Evolutionary conservation across 2,329 filamentous ascomycete species (phyloP), one percentile per base, ranked within the genome.

Genomic region (Aspergillus terreus): DNA sequence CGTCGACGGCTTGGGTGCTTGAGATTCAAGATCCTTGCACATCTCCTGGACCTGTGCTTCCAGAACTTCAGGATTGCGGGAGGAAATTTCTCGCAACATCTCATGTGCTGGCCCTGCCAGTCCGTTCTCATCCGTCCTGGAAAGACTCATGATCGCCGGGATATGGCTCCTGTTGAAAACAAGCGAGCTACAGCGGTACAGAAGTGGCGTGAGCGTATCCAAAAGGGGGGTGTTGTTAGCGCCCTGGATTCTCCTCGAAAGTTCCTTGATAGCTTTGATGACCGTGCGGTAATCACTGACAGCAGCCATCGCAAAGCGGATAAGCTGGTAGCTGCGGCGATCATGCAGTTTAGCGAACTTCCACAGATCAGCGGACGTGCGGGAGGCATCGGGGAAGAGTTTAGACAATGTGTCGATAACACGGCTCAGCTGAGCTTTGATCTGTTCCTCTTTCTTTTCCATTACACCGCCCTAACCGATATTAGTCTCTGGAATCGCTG

Each of bases 121-220:
- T 0, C 85, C 86, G 45, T 88, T 84, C 63, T 92, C 87, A 64
- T 96, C 87, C 9, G 84, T 92, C 63, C 90, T 86, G 10, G 92
- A 91, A 63, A 87, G 88, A 52, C 91, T 86, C 76, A 97, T 89
- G 56, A 97, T 92, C 0, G 90, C 85, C 3, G 92, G 85, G 15
- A 99, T 85, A 67, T 99, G 92, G 67, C 92, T 97, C 64, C 89
- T 86, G 74, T 96, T 99, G 75, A 95, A 96, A 58, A 96, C 82
- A 57, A 99, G 80, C 52, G 90, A 85, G 32, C 90, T 87, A 49
- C 86, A 86, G 41, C 90, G 85, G 67, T 95, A 96, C 4, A 97
- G 76, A 14, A 99, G 78, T 4, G 91, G 88, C 5, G 86, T 82
- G 23, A 99, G 69, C 0, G 90, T 95, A 33, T 95, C 90, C 3